phyloP scores from a whole-genome alignment of 1,284 basidiomycete species.

The Puccinia polysora region DNA sequence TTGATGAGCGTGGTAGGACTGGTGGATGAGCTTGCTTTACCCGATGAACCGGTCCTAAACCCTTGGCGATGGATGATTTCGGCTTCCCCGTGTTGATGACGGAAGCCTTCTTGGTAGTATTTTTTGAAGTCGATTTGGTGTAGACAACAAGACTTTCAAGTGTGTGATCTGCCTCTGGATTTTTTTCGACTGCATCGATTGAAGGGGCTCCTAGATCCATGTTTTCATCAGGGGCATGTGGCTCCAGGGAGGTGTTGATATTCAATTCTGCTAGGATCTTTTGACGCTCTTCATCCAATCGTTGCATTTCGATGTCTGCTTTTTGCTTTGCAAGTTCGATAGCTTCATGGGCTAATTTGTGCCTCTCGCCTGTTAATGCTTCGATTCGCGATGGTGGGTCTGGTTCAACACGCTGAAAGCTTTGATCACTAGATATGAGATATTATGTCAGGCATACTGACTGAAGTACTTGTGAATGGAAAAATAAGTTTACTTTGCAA shows the following conservation, averaged over 20 bases:
- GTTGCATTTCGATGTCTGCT: slow-evolving; percentile 10
- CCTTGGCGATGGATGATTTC: slow-evolving; percentile 8
- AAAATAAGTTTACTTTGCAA: not conserved
- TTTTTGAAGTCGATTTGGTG: slow-evolving; percentile 1
- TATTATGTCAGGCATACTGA: not conserved
- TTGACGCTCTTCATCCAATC: slow-evolving; percentile 2
- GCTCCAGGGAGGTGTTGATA: not conserved
- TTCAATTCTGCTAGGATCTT: slow-evolving; percentile 10
- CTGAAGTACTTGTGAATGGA: not conserved
- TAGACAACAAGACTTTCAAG: slow-evolving; percentile 20
- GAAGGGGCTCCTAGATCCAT: not conserved
- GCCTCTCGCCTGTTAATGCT: slow-evolving; percentile 2
- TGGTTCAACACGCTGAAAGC: not conserved
- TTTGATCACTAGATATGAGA: not conserved
- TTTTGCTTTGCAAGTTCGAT: slow-evolving; percentile 11
- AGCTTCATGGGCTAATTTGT: slow-evolving; percentile 19
- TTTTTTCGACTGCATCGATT: not conserved
- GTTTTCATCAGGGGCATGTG: not conserved
- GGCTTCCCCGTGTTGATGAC: not conserved
- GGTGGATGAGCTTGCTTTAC: not conserved
- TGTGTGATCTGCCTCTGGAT: not conserved
- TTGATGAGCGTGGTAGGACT: not conserved
- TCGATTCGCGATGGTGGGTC: not conserved
- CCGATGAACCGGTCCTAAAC: not conserved
- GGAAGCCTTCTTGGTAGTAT: not conserved